These are phyloP conservation scores for Magnolia sinica DNA, from an alignment of 164 flowering plant species.

Conservation along the genomic window DNA sequence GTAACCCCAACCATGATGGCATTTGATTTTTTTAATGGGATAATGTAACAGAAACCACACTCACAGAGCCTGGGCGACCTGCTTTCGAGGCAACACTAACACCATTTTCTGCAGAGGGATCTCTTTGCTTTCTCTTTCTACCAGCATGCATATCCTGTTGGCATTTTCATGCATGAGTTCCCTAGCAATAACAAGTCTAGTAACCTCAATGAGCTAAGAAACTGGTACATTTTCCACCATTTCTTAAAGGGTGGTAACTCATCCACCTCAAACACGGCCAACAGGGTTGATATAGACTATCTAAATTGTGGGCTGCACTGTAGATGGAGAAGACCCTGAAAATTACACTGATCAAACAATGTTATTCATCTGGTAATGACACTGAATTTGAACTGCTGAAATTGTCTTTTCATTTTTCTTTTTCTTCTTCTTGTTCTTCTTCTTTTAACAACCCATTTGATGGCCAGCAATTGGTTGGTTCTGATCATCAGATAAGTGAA, in stretches of 20 bases:
- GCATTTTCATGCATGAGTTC: neutral
- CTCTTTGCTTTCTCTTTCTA: neutral
- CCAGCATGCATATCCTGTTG: neutral
- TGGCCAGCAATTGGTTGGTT: neutral
- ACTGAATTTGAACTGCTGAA: neutral
- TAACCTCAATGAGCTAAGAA: neutral
- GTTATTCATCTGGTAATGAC: neutral
- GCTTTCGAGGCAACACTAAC: neutral
- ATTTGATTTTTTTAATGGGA: too few species aligned
- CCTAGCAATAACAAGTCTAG: neutral
- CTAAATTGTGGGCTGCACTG: neutral
- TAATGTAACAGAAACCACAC: too few species aligned
- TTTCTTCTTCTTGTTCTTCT: too few species aligned
- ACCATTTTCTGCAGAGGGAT: neutral
- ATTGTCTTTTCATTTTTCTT: too few species aligned
- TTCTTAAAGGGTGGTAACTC: neutral
- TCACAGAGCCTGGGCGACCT: too few species aligned
- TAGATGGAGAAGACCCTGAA: too few species aligned
- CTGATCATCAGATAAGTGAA: neutral
- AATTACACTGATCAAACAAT: neutral
- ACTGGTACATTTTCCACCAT: neutral
- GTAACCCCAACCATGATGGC: too few species aligned
- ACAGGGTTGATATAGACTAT: neutral
- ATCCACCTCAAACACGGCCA: too few species aligned
- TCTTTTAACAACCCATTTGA: neutral